phyloP scores from a whole-genome alignment of 805 yeast species.

The Cyberlindnera sargentensis region DNA sequence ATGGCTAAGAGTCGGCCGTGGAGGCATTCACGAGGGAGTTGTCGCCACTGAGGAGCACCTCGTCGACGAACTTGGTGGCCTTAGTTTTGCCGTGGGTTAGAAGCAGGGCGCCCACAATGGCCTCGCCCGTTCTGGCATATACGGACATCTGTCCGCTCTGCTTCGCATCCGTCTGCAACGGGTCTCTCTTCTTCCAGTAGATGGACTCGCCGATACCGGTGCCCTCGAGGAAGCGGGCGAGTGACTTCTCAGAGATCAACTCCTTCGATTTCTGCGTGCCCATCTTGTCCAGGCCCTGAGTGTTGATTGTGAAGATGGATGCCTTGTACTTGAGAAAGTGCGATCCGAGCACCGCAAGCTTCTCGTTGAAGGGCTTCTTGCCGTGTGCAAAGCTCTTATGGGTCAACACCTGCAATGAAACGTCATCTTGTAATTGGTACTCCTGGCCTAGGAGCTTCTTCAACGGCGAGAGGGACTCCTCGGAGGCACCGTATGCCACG shows the following conservation, averaged over 20 bases:
- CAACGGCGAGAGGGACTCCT: constrained; percentile 41
- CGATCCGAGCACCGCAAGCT: constrained; percentile 64
- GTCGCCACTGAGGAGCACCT: constrained; percentile 31
- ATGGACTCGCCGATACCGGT: constrained; percentile 43
- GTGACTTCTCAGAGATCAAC: constrained; percentile 41
- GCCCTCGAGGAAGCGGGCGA: constrained; percentile 46
- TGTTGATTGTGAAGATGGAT: constrained; percentile 25
- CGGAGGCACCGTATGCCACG: constrained; percentile 43
- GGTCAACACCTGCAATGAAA: constrained; percentile 74
- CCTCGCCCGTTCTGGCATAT: constrained; percentile 45
- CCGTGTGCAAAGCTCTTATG: constrained; percentile 96
- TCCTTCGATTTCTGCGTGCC: constrained; percentile 50
- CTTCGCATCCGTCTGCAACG: constrained; percentile 35
- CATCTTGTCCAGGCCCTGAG: constrained; percentile 38
- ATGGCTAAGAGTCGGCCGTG: neutral
- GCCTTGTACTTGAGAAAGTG: constrained; percentile 46
- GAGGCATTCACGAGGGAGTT: constrained; percentile 18
- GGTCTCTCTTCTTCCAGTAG: constrained; percentile 61
- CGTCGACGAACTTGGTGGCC: constrained; percentile 54
- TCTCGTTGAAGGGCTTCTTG: constrained; percentile 81
- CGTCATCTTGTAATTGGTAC: constrained; percentile 49
- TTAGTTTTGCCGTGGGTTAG: constrained; percentile 50
- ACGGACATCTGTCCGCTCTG: constrained; percentile 52
- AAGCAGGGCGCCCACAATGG: constrained; percentile 65
- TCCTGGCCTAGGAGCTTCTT: constrained; percentile 43